A percentile compares a stretch with the other conserved stretches of the same genome.
phyloP scores from a whole-genome alignment of 2,329 filamentous ascomycete species.

The Alternaria longipes region DNA sequence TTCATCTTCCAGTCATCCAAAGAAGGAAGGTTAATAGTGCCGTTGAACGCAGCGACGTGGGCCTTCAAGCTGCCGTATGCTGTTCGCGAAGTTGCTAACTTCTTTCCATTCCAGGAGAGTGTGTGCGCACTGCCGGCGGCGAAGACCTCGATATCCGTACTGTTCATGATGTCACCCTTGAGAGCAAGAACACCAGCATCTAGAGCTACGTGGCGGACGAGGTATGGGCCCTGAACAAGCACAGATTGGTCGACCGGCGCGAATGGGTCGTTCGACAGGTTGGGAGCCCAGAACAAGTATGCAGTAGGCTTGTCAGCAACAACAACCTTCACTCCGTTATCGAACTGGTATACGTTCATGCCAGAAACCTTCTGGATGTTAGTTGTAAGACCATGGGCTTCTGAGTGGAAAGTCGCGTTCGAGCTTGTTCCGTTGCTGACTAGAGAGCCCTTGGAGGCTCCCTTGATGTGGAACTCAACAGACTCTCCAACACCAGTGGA shows the following conservation, averaged over 20 bases:
- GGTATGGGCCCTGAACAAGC: slow-evolving; percentile 54
- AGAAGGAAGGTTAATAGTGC: slow-evolving; percentile 50
- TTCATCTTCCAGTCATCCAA: slow-evolving; percentile 59
- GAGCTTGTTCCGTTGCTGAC: slow-evolving; percentile 54
- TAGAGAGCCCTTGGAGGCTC: slow-evolving; percentile 49
- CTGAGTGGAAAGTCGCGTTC: slow-evolving; percentile 55
- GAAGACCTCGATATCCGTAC: slow-evolving; percentile 52
- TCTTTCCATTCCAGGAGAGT: slow-evolving; percentile 53
- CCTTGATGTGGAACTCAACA: slow-evolving; percentile 54
- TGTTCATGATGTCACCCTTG: slow-evolving; percentile 48
- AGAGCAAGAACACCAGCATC: slow-evolving; percentile 40
- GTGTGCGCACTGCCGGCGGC: slow-evolving; percentile 35
- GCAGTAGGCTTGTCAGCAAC: slow-evolving; percentile 51
- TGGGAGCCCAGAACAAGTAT: slow-evolving; percentile 53
- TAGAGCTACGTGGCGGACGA: slow-evolving; percentile 46
- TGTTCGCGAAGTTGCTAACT: slow-evolving; percentile 41
- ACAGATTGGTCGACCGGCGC: slow-evolving; percentile 52
- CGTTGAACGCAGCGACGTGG: slow-evolving; percentile 33
- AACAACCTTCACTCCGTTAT: slow-evolving; percentile 49
- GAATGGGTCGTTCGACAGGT: slow-evolving; percentile 51
- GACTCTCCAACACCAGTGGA: slow-evolving; percentile 53
- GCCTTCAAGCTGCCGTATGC: slow-evolving; percentile 51
- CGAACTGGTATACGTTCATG: slow-evolving; percentile 47
- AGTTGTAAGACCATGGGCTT: slow-evolving; percentile 48
- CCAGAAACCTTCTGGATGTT: slow-evolving; percentile 46